These are phyloP conservation scores for Penicillium griseofulvum DNA, from an alignment of 2,329 filamentous ascomycete genomes.

Conservation along the genomic window DNA sequence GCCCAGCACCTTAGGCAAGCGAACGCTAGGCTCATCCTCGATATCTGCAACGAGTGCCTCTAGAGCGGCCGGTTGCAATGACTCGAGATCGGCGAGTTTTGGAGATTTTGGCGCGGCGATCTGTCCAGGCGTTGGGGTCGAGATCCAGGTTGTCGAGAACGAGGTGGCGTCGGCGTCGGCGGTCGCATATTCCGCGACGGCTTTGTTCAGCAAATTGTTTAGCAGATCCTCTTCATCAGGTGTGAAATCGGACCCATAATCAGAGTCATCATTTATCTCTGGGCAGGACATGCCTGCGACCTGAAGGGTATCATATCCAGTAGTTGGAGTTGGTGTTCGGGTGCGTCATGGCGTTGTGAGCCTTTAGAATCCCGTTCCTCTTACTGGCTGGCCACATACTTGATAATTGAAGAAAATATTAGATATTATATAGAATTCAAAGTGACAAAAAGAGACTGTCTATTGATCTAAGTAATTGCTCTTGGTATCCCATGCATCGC, in stretches of 20 bases:
- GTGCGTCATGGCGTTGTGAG: conserved; percentile 15
- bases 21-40: conserved; percentile 41
- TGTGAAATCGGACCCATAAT: conserved; percentile 65
- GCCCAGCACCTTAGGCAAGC: conserved; percentile 44
- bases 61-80: conserved; percentile 17
- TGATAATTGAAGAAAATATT: not conserved
- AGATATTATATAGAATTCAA: not conserved
- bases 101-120: conserved; percentile 3
- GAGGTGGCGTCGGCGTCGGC: conserved; percentile 16
- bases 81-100: conserved; percentile 13
- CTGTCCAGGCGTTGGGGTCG: conserved; percentile 17
- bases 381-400: conserved; percentile 8
- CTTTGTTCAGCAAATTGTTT: conserved; percentile 50
- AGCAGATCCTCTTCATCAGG: conserved; percentile 56
- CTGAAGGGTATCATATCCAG: conserved; percentile 21
- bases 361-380: conserved; percentile 11
- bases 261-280: conserved; percentile 33
- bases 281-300: conserved; percentile 36
- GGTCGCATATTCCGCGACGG: conserved; percentile 35
- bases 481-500: conserved; percentile 22
- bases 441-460: conserved; percentile 5
- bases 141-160: conserved; percentile 17
- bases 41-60: conserved; percentile 36
- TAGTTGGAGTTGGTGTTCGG: conserved; percentile 4
- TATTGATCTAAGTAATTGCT: conserved; percentile 13